Base-by-base conservation (phyloP, 805 yeast species). In the Hyphopichia homilentoma region DNA sequence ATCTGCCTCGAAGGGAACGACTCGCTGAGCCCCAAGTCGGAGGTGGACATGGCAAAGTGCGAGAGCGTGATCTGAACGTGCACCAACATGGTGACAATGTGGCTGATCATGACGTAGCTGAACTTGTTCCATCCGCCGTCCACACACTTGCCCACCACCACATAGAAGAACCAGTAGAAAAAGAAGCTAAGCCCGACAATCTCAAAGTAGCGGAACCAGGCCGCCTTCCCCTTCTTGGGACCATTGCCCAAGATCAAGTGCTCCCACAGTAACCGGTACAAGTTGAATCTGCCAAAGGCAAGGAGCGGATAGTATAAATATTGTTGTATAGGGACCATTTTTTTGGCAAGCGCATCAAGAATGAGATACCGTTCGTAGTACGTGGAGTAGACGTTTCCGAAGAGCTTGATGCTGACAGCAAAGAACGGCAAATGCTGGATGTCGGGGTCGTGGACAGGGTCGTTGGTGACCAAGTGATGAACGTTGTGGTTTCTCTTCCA, bases 401-500 rank as follows among this genome's bases (percentile, higher is more conserved):
- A 75, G 4, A 87, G 62, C 40, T 83, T 65, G 1, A 84, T 69
- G 34, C 88, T 79, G 13, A 87, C 94, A 2, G 95, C 94, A 53
- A 87, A 87, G 47, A 87, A 87, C 1, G 96, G 96, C 41, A 87
- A 57, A 59, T 87, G 96, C 58, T 87, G 96, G 52, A 87, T 88
- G 59, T 87, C 96, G 0, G 96, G 96, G 49, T 87, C 96, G 52
- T 88, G 95, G 2, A 83, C 82, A 0, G 96, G 96, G 51, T 87
- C 95, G 56, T 87, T 87, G n/a, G 96, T 84, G 34, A 87, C 72
- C 32, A 87, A 61, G 54, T 87, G 96, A 57, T 87, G 96, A n/a
- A 87, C 94, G 53, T 87, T 87, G 59, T 87, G 96, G 57, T 84
- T 87, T 32, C 89, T 69, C 47, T 87, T 88, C 96, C 96, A 87